Evolutionary conservation across 1,284 basidiomycete genomes (phyloP), one percentile per base, ranked within the genome.

Genomic region (Papiliotrema fonsecae): DNA sequence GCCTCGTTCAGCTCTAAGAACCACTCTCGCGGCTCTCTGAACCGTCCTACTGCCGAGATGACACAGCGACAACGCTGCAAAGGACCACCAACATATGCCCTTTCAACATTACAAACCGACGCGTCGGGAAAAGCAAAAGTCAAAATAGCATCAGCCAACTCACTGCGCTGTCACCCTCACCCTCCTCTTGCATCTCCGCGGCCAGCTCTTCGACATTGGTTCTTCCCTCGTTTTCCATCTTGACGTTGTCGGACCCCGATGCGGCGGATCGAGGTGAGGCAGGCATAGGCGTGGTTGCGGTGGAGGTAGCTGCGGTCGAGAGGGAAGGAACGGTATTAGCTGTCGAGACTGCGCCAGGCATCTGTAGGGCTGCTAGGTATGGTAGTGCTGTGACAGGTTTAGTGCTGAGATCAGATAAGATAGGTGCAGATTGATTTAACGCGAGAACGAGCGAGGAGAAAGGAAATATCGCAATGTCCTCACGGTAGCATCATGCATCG

Each of bases 271-370:
- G 32, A 4, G 69, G 69, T 1, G 66, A 60, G 9, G 60, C 50
- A 13, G 65, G 57, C 66, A 70, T 67, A 31, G 67, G 56, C 6
- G 62, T 60, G 7, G 63, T 52, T 11, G 32, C 24, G 18, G 58
- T 50, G 16, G 61, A 60, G 7, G 61, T 55, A 6, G 51, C 50
- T 42, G 58, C 54, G 49, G 51, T n/a, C 39, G 55, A 43, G 51
- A 45, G 56, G 55, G 45, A 39, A 45, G 56, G 37, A 56, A 3
- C 18, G 14, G 57, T 25, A 18, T 26, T 10, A 18, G 47, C 26
- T 21, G 35, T 9, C 22, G 45, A 28, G 2, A 40, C 7, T 26
- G 40, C 24, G 19, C 34, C 14, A 11, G 25, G 19, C 31, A 27
- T 25, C 25, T 10, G 24, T n/a, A n/a, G n/a, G n/a, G n/a, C n/a